Base-by-base conservation (phyloP, 2,329 filamentous ascomycete genomes). In the Exophiala sp. region DNA sequence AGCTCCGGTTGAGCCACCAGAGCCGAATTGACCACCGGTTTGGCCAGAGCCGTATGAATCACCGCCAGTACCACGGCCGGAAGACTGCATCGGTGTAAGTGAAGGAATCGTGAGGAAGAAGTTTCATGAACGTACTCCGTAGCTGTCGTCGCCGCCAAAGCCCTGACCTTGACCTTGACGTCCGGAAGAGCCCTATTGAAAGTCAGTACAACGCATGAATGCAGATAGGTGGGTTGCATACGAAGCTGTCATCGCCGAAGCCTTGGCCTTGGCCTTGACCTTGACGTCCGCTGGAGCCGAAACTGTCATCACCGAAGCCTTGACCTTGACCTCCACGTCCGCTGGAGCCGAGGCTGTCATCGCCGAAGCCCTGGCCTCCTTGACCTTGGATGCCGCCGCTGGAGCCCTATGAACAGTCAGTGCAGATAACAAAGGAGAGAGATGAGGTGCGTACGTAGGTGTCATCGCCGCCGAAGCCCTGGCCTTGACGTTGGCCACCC, bases 391-490 rank as follows among this genome's bases (percentile, higher is more conserved):
- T 29, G 5, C 24, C 24, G 24, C 24, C 24, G 24, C 24, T 29
- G 24, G 24, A 29, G 24, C 24, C 24, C 20, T 24, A 11, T 32
- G 43, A 35, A 34, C 47, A 49, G n/a, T 33, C 20, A n/a, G 44
- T 35, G 39, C 14, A n/a, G 16, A 41, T 4, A 21, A 14, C 14
- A 24, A 29, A 12, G 8, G 10, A 16, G n/a, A 10, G 40, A 36
- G 29, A 20, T 35, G 12, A n/a, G 21, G 4, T 14, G 46, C 53
- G 8, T 45, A 62, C 61, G 47, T 61, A 63, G 56, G 50, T 62
- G 43, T 63, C 60, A 49, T 52, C 47, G 21, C 48, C 60, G 29
- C 58, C 62, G 50, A 59, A 63, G 32, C 61, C 59, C 24, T 61
- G 61, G 45, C 60, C 61, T 18, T 44, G 40, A 35, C 53, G 49